Conservation (phyloP, 1,139 yeast species). For the Yamadazyma songkhlaensis region DNA sequence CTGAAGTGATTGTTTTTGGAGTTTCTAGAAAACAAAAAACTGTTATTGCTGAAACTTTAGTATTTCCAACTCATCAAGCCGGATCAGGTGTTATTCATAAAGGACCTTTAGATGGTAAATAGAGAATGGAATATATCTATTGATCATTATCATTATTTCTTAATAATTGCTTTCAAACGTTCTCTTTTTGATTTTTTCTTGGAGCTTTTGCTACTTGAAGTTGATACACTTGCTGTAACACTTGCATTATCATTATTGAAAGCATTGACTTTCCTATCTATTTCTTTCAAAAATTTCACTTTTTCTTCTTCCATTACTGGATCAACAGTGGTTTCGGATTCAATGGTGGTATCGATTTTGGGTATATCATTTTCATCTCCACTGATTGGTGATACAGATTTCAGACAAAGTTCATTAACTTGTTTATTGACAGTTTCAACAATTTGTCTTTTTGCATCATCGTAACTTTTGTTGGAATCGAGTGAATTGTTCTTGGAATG, state of each 20-base stretch:
- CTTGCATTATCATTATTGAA: slow-evolving; percentile 2
- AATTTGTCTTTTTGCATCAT: slow-evolving; percentile 13
- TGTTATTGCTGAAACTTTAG: slow-evolving; percentile 49
- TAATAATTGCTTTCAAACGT: slow-evolving; percentile 6
- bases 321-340: background rate
- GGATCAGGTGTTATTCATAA: slow-evolving; percentile 54
- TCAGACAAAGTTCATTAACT: slow-evolving; percentile 14
- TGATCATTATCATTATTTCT: slow-evolving; percentile 1
- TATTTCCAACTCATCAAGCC: slow-evolving; percentile 51
- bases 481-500: slow-evolving; percentile 13
- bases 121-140: background rate
- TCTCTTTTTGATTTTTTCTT: slow-evolving; percentile 8
- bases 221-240: slow-evolving; percentile 1
- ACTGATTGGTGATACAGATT: slow-evolving; percentile 12
- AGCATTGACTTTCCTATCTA: slow-evolving; percentile 7
- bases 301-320: slow-evolving; percentile 7
- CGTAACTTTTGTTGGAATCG: slow-evolving; percentile 9
- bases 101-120: slow-evolving; percentile 15
- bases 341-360: background rate
- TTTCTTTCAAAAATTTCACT: slow-evolving; percentile 6
- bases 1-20: slow-evolving; percentile 50
- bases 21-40: slow-evolving; percentile 47
- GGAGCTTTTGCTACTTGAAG: slow-evolving; percentile 1
- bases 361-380: slow-evolving; percentile 2
- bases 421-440: slow-evolving; percentile 15